phyloP scores from a whole-genome alignment of 495 filamentous ascomycete species.

The Ramalina peruviana region DNA sequence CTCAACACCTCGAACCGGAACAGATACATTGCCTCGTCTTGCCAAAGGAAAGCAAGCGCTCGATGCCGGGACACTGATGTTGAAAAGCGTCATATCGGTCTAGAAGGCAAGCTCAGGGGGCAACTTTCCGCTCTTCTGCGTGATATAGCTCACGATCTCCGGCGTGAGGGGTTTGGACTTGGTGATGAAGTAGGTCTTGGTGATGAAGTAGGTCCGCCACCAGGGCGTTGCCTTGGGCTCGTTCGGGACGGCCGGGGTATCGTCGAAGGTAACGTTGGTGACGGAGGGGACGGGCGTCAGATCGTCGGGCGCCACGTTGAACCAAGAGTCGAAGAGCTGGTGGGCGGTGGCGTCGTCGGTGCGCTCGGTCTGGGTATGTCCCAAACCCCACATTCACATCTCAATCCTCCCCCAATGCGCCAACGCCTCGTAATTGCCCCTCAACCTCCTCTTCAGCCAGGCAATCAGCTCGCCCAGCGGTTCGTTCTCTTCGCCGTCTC shows the following conservation, averaged over 20 bases:
- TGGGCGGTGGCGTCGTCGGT: not conserved
- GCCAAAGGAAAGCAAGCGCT: conserved; percentile 4
- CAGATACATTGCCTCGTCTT: conserved; percentile 1
- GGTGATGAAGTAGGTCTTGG: not conserved
- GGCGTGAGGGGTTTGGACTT: not conserved
- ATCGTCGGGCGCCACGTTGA: conserved; percentile 4
- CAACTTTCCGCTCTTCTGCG: not conserved
- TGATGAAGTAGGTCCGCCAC: not conserved
- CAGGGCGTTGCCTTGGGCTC: conserved; percentile 1
- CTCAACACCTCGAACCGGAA: conserved; percentile 1
- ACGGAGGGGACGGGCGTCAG: not conserved
- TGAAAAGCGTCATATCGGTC: not conserved
- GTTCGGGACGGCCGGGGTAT: not conserved
- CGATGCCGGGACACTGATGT: not conserved
- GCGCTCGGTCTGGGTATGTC: not conserved
- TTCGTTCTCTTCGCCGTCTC: no score
- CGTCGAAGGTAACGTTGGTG: conserved; percentile 2
- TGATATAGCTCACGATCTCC: not conserved
- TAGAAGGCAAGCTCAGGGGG: not conserved
- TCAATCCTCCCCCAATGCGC: no score
- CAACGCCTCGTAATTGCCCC: no score
- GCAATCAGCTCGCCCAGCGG: no score
- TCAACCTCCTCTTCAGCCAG: no score
- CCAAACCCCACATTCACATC: no score
- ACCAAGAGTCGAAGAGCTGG: not conserved